A percentile compares a stretch with the other conserved stretches of the same genome.
These are phyloP conservation scores for Psilocybe subaeruginosa DNA, from an alignment of 768 basidiomycete genomes.

Conservation along the genomic window DNA sequence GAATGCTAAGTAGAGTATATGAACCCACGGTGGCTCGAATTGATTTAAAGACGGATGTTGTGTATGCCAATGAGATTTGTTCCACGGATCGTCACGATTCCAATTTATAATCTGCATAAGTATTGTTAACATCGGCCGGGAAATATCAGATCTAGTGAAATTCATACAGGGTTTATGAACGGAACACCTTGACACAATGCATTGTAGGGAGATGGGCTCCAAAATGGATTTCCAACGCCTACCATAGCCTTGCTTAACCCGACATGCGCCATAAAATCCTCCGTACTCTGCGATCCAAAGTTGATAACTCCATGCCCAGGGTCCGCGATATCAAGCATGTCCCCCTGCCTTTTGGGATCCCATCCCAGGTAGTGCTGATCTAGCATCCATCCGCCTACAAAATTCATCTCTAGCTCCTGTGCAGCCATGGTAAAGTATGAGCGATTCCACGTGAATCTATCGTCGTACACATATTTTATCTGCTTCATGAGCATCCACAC, in stretches of 20 bases:
- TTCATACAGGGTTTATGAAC: constrained; percentile 36
- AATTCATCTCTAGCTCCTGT: constrained; percentile 20
- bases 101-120: constrained; percentile 25
- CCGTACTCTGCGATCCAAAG: constrained; percentile 16
- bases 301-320: constrained; percentile 24
- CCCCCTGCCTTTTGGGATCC: constrained; percentile 23
- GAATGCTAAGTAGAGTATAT: background rate
- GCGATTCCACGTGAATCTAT: constrained; percentile 29
- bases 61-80: constrained; percentile 30
- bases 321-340: constrained; percentile 26
- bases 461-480: constrained; percentile 28
- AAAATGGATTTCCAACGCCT: constrained; percentile 28
- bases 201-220: constrained; percentile 34
- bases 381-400: constrained; percentile 27
- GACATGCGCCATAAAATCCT: constrained; percentile 24
- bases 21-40: constrained; percentile 31
- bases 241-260: constrained; percentile 28
- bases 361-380: constrained; percentile 24
- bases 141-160: background rate
- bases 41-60: constrained; percentile 32
- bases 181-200: constrained; percentile 40
- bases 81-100: constrained; percentile 27
- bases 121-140: background rate
- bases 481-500: constrained; percentile 34
- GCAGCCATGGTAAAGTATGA: constrained; percentile 24